A percentile compares a stretch with the other conserved stretches of the same genome.
Evolutionary conservation across 305 asterid genomes (phyloP).

Genomic region (Nicotiana rustica): DNA sequence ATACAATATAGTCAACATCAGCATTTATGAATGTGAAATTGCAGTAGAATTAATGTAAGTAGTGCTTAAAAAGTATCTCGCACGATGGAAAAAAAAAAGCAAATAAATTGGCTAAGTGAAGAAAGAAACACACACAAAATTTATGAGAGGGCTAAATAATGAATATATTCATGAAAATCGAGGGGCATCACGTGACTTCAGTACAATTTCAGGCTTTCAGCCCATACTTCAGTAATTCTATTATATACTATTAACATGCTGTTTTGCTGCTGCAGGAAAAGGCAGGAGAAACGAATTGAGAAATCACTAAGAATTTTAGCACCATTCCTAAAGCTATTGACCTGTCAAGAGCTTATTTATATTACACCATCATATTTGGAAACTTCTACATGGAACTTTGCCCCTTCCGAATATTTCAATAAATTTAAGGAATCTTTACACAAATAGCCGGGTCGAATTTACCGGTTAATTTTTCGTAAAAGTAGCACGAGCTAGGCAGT

Average conservation of each 20-base stretch:
- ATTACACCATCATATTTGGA: background rate
- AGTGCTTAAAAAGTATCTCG: conserved; percentile 46
- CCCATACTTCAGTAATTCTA: conserved; percentile 42
- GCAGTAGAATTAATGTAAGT: background rate
- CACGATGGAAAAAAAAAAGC: conserved; percentile 43
- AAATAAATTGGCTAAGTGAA: conserved; percentile 18
- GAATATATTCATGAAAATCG: conserved; percentile 40
- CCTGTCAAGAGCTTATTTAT: background rate
- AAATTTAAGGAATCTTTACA: background rate
- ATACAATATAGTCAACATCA: background rate
- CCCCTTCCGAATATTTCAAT: background rate
- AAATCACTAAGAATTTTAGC: background rate
- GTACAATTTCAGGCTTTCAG: background rate
- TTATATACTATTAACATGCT: background rate
- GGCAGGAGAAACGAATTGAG: background rate
- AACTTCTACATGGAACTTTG: background rate
- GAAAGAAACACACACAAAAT: background rate
- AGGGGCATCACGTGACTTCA: conserved; percentile 50
- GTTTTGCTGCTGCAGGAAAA: background rate
- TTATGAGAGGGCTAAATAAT: background rate
- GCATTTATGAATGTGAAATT: background rate
- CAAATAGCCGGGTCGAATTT: no score
- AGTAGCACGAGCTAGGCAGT: no score
- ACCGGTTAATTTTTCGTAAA: no score
- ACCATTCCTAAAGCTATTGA: background rate